Conservation (phyloP, 208 protist species). For the Tritrichomonas musculus region DNA sequence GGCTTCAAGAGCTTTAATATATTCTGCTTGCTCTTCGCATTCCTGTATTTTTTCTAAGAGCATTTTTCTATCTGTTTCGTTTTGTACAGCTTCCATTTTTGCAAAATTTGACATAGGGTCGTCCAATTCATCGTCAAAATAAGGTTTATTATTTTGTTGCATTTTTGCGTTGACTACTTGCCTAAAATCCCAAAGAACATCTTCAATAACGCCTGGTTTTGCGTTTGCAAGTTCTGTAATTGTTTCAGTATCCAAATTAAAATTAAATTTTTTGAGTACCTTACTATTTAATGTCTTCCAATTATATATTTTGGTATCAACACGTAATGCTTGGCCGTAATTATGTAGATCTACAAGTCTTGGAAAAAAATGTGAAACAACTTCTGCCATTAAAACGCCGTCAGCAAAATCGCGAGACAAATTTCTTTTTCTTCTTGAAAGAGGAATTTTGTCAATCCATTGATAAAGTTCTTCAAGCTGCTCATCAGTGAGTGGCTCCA, state of each 20-base stretch:
- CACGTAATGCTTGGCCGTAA: slow-evolving; percentile 75
- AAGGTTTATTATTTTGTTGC: background rate
- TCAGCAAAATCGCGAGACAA: slow-evolving; percentile 92
- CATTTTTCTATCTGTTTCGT: slow-evolving; percentile 42
- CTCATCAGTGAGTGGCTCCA: no score
- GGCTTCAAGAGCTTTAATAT: slow-evolving; percentile 65
- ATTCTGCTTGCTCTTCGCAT: slow-evolving; percentile 73
- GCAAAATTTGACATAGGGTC: background rate
- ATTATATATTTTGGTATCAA: slow-evolving; percentile 81
- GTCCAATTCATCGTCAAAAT: background rate
- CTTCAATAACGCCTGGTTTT: slow-evolving; percentile 75
- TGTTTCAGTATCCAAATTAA: slow-evolving; percentile 69
- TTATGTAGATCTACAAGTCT: slow-evolving; percentile 94
- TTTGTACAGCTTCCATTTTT: background rate
- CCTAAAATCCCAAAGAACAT: slow-evolving; percentile 71
- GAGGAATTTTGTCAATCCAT: slow-evolving; percentile 89
- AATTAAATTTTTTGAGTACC: slow-evolving; percentile 80
- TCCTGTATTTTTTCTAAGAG: slow-evolving; percentile 73
- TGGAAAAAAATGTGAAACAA: slow-evolving; percentile 86
- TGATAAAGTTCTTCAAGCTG: slow-evolving; percentile 68
- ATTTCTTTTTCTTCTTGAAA: slow-evolving; percentile 86
- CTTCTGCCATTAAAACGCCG: slow-evolving; percentile 86
- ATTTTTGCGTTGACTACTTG: background rate
- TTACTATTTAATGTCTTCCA: slow-evolving; percentile 84
- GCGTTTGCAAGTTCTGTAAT: slow-evolving; percentile 72